Evolutionary conservation across 1,284 basidiomycete genomes (phyloP).

Genomic region (Trametes pubescens): DNA sequence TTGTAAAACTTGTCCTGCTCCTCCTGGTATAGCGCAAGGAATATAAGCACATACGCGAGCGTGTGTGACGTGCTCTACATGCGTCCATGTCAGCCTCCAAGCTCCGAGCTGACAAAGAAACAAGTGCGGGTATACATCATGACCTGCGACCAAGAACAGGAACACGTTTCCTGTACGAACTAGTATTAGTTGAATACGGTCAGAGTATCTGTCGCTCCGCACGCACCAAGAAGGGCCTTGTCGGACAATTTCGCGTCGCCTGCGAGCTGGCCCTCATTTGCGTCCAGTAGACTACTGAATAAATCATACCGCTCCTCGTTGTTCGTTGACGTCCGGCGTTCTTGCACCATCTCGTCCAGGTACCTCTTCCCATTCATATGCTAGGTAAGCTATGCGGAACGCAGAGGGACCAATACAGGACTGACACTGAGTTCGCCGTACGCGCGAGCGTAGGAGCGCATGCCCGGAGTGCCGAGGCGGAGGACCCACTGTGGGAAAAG

Average conservation of each 20-base stretch:
- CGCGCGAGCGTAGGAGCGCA: constrained; percentile 50
- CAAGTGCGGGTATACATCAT: constrained; percentile 52
- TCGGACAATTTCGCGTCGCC: constrained; percentile 51
- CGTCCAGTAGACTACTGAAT: constrained; percentile 61
- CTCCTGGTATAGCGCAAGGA: constrained; percentile 61
- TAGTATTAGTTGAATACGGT: too few species aligned
- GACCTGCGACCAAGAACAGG: constrained; percentile 57
- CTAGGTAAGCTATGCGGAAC: too few species aligned
- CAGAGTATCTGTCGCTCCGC: too few species aligned
- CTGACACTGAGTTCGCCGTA: constrained; percentile 59
- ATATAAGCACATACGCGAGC: constrained; percentile 62
- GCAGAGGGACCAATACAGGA: background rate
- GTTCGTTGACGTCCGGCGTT: constrained; percentile 47
- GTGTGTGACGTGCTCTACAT: constrained; percentile 61
- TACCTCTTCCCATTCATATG: too few species aligned
- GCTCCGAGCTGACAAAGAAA: too few species aligned
- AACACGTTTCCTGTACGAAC: constrained; percentile 55
- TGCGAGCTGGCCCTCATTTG: constrained; percentile 49
- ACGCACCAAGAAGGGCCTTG: constrained; percentile 57
- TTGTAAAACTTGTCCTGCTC: constrained; percentile 67
- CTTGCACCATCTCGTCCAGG: constrained; percentile 63
- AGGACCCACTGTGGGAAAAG: constrained; percentile 55
- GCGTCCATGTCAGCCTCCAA: constrained; percentile 33
- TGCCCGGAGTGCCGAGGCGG: constrained; percentile 45
- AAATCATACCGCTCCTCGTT: constrained; percentile 60